A percentile compares a stretch with the other conserved stretches of the same genome.
These are phyloP conservation scores for Leccinum pallidistipes DNA, from an alignment of 1,284 basidiomycete genomes.

Conservation along the genomic window DNA sequence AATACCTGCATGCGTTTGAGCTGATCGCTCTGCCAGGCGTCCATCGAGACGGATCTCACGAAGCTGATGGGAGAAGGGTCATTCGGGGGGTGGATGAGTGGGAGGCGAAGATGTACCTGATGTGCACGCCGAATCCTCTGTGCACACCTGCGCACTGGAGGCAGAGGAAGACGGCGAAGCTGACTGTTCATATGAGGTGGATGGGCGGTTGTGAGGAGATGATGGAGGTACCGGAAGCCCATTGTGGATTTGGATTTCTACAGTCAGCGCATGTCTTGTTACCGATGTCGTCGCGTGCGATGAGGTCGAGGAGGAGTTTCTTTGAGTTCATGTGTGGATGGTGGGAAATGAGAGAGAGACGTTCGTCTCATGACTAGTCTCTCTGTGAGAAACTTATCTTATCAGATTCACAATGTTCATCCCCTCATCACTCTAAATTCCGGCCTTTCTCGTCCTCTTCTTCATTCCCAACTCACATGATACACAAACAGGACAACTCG, in stretches of 20 bases:
- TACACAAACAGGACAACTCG: slow-evolving; percentile 50
- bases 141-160: slow-evolving; percentile 90
- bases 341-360: not conserved
- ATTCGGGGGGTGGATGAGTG: slow-evolving; percentile 2
- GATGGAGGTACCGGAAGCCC: slow-evolving; percentile 69
- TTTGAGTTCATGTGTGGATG: slow-evolving; percentile 48
- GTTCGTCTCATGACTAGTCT: slow-evolving; percentile 5
- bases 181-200: slow-evolving; percentile 34
- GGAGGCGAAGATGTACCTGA: slow-evolving; percentile 51
- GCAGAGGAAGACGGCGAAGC: slow-evolving; percentile 87
- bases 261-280: slow-evolving; percentile 82
- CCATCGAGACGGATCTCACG: slow-evolving; percentile 92
- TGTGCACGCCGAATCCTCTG: slow-evolving; percentile 85
- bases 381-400: slow-evolving; percentile 32
- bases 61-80: slow-evolving; percentile 54
- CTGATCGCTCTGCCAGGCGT: slow-evolving; percentile 92
- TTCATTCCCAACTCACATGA: slow-evolving; percentile 43
- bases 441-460: not conserved
- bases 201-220: not conserved
- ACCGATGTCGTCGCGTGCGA: not conserved
- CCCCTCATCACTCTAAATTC: slow-evolving; percentile 14
- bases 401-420: slow-evolving; percentile 28
- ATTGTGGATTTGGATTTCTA: slow-evolving; percentile 84
- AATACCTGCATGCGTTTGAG: slow-evolving; percentile 85
- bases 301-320: slow-evolving; percentile 50